A percentile compares a stretch with the other conserved stretches of the same genome.
Conservation (phyloP, 768 basidiomycete species). For the Termitomyces sp. region DNA sequence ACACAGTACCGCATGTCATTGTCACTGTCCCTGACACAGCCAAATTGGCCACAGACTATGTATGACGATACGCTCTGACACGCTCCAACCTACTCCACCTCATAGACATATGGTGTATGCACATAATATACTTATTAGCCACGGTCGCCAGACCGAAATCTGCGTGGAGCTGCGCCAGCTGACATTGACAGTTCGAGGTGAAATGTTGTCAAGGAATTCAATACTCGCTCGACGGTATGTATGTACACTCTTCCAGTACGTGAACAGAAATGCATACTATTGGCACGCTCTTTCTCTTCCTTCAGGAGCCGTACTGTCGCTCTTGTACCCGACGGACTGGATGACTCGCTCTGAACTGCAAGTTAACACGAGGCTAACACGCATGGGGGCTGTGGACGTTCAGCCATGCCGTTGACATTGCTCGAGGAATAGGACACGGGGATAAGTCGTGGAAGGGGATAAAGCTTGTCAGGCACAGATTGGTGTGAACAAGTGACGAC, state of each 20-base stretch:
- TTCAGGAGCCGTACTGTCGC: background rate
- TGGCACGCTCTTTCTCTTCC: no score
- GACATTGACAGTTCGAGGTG: background rate
- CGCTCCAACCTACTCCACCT: no score
- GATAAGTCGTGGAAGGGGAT: background rate
- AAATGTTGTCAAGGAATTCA: background rate
- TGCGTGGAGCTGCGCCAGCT: constrained; percentile 33
- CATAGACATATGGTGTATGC: no score
- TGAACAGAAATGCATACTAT: no score
- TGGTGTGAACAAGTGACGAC: background rate
- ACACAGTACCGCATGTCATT: background rate
- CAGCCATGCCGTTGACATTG: background rate
- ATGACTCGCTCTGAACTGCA: background rate
- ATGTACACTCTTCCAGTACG: background rate
- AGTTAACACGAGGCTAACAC: background rate
- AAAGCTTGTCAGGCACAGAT: background rate
- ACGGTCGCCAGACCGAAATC: no score
- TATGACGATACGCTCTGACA: no score
- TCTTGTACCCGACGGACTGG: background rate
- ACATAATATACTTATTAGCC: no score
- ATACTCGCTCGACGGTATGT: background rate
- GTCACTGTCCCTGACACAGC: background rate
- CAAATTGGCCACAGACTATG: background rate
- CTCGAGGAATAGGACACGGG: background rate
- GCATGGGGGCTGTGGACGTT: background rate